Conservation (phyloP, 345 rosid genomes). For the Gossypium bickii region DNA sequence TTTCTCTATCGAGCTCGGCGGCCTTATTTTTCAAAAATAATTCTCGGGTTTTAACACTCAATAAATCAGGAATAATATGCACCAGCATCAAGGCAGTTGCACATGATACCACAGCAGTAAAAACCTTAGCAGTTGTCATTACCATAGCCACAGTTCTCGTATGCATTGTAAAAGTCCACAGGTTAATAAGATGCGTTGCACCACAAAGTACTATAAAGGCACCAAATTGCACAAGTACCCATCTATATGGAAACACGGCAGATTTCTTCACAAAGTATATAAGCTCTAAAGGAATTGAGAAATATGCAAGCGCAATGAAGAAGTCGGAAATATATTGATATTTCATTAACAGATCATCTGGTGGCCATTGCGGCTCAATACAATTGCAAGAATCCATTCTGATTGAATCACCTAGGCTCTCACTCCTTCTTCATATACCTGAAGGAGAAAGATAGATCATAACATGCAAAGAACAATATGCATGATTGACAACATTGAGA, state of each 20-base stretch:
- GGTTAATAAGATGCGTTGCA: not conserved
- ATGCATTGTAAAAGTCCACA: not conserved
- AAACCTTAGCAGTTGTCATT: not conserved
- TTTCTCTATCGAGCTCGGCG: not conserved
- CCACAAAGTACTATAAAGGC: not conserved
- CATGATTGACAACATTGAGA: not conserved
- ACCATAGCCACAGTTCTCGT: not conserved
- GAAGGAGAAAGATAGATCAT: too few species aligned
- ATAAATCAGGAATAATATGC: not conserved
- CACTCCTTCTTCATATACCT: too few species aligned
- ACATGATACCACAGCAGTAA: not conserved
- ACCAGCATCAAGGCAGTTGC: not conserved
- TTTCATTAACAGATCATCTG: not conserved
- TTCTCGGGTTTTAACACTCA: not conserved
- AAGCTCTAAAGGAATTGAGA: not conserved
- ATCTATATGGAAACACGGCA: not conserved
- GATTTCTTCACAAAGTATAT: not conserved
- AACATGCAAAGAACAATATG: not conserved
- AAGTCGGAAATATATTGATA: not conserved
- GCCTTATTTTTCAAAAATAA: not conserved
- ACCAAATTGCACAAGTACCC: not conserved
- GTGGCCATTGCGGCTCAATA: not conserved
- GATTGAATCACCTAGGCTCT: too few species aligned
- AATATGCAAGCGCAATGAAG: not conserved
- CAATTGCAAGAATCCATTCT: not conserved